A percentile compares a stretch with the other conserved stretches of the same genome.
These are phyloP conservation scores for Aspergillus awamori DNA, from an alignment of 2,329 filamentous ascomycete genomes.

Conservation along the genomic window DNA sequence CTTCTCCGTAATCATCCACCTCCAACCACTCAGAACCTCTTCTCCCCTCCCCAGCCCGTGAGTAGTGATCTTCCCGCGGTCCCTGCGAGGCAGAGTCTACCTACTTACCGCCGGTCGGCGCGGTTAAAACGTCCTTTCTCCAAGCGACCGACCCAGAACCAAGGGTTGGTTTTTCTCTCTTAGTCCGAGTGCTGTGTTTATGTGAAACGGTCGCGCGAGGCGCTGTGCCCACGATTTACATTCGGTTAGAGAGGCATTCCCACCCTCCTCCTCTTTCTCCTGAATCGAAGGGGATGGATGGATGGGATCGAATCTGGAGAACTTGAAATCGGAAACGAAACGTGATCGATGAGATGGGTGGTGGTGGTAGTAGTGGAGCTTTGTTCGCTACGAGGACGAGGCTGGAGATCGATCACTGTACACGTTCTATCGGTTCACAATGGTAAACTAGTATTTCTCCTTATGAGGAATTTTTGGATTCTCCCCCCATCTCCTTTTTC, in stretches of 20 bases:
- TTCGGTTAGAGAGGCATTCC: neutral
- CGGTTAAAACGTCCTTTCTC: neutral
- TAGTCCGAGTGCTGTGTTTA: constrained; percentile 14
- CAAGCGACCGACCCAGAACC: constrained; percentile 16
- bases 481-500: too few species aligned
- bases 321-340: neutral
- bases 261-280: too few species aligned
- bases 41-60: neutral
- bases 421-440: too few species aligned
- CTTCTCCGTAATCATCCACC: neutral
- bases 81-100: constrained; percentile 12
- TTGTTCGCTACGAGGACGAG: too few species aligned
- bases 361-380: neutral
- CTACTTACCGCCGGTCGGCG: neutral
- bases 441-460: too few species aligned
- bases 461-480: too few species aligned
- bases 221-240: constrained; percentile 5
- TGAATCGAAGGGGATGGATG: too few species aligned
- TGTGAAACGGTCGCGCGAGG: constrained; percentile 21
- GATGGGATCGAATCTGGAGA: neutral
- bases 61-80: constrained; percentile 16
- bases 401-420: too few species aligned
- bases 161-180: neutral
- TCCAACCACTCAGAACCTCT: neutral
- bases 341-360: too few species aligned